Conservation (phyloP, 2,329 filamentous ascomycete species). For the Diaporthe sp. region DNA sequence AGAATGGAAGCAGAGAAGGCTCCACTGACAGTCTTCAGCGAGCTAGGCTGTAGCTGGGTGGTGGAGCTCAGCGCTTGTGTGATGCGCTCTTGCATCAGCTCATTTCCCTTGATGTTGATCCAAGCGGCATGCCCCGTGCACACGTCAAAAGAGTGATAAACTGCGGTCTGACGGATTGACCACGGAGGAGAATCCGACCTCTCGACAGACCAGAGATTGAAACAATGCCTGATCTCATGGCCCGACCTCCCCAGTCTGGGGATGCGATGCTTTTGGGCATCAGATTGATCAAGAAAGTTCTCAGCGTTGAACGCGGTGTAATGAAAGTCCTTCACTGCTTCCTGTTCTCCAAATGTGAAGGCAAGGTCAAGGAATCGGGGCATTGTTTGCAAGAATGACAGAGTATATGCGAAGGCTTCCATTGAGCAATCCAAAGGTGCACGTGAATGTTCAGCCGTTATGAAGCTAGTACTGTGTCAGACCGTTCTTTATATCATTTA, state of each 20-base stretch:
- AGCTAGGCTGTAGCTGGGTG: neutral
- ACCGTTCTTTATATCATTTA: neutral
- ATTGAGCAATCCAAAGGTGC: neutral
- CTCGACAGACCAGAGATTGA: constrained; percentile 12
- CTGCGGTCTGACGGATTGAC: neutral
- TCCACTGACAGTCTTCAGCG: neutral
- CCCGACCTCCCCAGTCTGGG: neutral
- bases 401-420: neutral
- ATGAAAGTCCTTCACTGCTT: neutral
- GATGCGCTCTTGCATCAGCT: neutral
- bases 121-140: neutral
- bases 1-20: neutral
- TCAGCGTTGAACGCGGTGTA: neutral
- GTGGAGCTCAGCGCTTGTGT: neutral
- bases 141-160: constrained; percentile 25
- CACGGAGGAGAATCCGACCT: neutral
- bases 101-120: constrained; percentile 22
- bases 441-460: neutral
- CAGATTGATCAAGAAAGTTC: neutral
- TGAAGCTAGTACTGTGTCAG: neutral
- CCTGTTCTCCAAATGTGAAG: neutral
- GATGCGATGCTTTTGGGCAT: neutral
- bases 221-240: constrained; percentile 4
- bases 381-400: constrained; percentile 3
- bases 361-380: neutral